These are phyloP conservation scores for Urostyla sp. DNA, from an alignment of 73 alveolate genomes.

Conservation along the genomic window DNA sequence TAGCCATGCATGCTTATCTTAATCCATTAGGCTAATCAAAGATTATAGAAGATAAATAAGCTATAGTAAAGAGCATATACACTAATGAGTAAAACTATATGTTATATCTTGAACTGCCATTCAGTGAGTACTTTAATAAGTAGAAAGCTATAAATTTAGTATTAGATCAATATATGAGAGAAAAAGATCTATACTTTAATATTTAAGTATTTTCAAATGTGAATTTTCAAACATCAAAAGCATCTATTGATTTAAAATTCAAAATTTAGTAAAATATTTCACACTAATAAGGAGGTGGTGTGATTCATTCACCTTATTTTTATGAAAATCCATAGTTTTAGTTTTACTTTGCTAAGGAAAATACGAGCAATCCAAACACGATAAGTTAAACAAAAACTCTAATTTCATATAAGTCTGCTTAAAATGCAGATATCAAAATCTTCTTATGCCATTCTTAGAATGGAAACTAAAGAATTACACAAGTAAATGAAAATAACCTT, in stretches of 20 bases:
- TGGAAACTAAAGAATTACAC: background rate
- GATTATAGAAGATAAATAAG: conserved; percentile 45
- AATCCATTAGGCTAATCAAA: conserved; percentile 33
- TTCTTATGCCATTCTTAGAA: conserved; percentile 20
- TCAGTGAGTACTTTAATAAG: conserved; percentile 23
- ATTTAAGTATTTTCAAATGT: conserved; percentile 47
- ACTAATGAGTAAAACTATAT: conserved; percentile 65
- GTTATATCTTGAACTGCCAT: conserved; percentile 44
- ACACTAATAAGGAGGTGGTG: conserved; percentile 63
- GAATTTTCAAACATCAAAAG: conserved; percentile 14
- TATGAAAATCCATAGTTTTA: conserved; percentile 51
- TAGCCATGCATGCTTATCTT: conserved; percentile 68
- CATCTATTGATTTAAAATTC: conserved; percentile 18
- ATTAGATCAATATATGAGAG: conserved; percentile 53
- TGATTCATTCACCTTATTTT: conserved; percentile 56
- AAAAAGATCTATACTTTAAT: conserved; percentile 60
- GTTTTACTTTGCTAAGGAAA: conserved; percentile 22
- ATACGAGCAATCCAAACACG: background rate
- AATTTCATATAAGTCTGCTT: conserved; percentile 22
- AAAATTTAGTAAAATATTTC: background rate
- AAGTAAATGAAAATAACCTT: background rate
- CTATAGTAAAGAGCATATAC: conserved; percentile 44
- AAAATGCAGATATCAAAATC: conserved; percentile 22
- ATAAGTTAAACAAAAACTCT: conserved; percentile 21
- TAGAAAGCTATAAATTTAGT: conserved; percentile 62